Percentiles rank a stretch among this genome's conserved stretches.
These are phyloP conservation scores for Raphanus raphanistrum DNA, from an alignment of 345 rosid species.

Conservation along the genomic window DNA sequence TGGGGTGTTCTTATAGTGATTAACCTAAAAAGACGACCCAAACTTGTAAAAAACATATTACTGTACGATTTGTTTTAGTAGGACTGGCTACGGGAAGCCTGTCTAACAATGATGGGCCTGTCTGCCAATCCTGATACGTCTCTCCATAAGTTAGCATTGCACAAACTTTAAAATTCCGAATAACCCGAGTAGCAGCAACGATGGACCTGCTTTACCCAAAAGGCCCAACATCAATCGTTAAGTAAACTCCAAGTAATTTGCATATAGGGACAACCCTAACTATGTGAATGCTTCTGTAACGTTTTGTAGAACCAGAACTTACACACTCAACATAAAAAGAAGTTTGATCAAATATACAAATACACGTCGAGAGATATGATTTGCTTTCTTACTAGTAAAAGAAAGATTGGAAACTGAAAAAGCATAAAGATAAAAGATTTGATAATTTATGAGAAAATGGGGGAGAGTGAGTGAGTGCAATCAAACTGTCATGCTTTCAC, in stretches of 20 bases:
- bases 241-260: conserved; percentile 5
- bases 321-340: neutral
- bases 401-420: neutral
- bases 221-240: conserved; percentile 1
- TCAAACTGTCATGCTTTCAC: conserved; percentile 12
- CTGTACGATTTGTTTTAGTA: neutral
- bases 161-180: neutral
- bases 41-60: too few species aligned
- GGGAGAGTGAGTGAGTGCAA: conserved; percentile 8
- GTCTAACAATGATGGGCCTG: neutral
- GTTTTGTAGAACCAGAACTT: conserved; percentile 4
- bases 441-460: neutral
- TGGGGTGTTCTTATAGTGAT: too few species aligned
- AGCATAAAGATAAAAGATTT: neutral
- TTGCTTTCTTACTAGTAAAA: conserved; percentile 10
- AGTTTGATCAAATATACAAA: neutral
- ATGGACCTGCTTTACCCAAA: neutral
- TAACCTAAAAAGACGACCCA: too few species aligned
- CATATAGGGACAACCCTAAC: conserved; percentile 9
- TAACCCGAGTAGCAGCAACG: neutral
- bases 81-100: neutral
- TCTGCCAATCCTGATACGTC: neutral
- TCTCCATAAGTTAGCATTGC: neutral
- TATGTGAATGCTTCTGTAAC: neutral
- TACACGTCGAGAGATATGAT: neutral